Evolutionary conservation across 345 rosid species (phyloP).

Genomic region (Trapa incisa): DNA sequence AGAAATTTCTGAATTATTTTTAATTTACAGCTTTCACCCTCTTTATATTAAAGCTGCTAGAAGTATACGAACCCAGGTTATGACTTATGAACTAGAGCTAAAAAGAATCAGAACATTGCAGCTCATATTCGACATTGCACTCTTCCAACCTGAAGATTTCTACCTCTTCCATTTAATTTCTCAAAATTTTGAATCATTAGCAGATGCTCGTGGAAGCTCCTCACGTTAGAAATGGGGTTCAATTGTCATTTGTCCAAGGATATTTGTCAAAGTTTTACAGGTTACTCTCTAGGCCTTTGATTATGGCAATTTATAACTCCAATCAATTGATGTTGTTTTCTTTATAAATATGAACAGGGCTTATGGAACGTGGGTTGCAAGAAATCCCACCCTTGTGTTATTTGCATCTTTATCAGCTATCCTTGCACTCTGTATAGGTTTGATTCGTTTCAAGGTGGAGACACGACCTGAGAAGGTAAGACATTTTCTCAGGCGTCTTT

Average conservation of each 20-base stretch:
- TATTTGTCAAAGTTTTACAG: constrained; percentile 74
- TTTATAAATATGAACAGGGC: constrained; percentile 29
- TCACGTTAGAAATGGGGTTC: constrained; percentile 42
- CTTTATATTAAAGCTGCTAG: neutral
- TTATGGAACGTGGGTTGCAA: constrained; percentile 89
- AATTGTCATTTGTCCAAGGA: constrained; percentile 82
- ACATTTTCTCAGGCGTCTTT: neutral
- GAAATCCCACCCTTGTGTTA: constrained; percentile 65
- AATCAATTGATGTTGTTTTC: constrained; percentile 4
- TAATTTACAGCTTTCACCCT: neutral
- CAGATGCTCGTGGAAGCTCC: constrained; percentile 67
- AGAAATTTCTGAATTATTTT: too few relatives aligned
- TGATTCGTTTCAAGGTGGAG: constrained; percentile 87
- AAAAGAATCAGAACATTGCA: neutral
- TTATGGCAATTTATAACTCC: constrained; percentile 5
- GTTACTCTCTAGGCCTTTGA: constrained; percentile 24
- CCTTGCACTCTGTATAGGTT: constrained; percentile 80
- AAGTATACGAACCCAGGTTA: neutral
- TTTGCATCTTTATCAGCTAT: constrained; percentile 47
- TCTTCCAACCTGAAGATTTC: neutral
- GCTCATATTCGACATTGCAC: neutral
- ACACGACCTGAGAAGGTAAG: constrained; percentile 92
- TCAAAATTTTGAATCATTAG: constrained; percentile 4
- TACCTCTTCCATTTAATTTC: neutral
- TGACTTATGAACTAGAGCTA: neutral